Evolutionary conservation across 2,329 filamentous ascomycete genomes (phyloP), one percentile per base, ranked within the genome.

Genomic region (Aspergillus tanneri): DNA sequence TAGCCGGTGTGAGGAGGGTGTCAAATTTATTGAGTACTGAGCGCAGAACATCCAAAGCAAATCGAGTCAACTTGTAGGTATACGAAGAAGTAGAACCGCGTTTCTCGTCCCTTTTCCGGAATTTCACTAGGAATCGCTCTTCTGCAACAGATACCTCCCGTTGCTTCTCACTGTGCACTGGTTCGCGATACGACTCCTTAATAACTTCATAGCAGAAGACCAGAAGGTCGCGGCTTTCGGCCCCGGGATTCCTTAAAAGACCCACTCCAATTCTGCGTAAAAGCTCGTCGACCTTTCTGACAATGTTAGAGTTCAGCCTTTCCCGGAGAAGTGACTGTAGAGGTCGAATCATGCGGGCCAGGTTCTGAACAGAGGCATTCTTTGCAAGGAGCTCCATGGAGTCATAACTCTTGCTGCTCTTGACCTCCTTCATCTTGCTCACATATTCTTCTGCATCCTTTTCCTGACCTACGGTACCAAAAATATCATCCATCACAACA

Each of bases 381-480:
- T 86, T 88, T 21, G 93, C 87, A 55, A 97, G 79, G 12, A 97
- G 77, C 68, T 97, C 92, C 85, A 97, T 95, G 0, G 93, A 95
- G 65, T 99, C 95, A 62, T 91, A 95, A 65, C 91, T 96, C 76
- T 97, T 99, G 76, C 88, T 96, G 69, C 88, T 93, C 75, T 96
- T 97, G 47, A 99, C 86, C 72, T 99, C 93, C 70, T 95, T 96
- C 86, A 95, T 96, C 69, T 92, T 88, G 66, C 85, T 96, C 47
- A 87, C 86, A 67, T 99, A 99, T 44, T 91, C 93, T 60, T 96
- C 90, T 0, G 92, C 92, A 61, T 99, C 93, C 70, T 99, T 99
- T 65, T 99, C 92, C 71, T 96, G 88, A 2, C 93, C 93, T 25
- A 87, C 87, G 5, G 84, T 83, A 23, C 95, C 95, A 64, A 99